Evolutionary conservation across 208 protist species (phyloP).

Genomic region (Crithidia bombi): DNA sequence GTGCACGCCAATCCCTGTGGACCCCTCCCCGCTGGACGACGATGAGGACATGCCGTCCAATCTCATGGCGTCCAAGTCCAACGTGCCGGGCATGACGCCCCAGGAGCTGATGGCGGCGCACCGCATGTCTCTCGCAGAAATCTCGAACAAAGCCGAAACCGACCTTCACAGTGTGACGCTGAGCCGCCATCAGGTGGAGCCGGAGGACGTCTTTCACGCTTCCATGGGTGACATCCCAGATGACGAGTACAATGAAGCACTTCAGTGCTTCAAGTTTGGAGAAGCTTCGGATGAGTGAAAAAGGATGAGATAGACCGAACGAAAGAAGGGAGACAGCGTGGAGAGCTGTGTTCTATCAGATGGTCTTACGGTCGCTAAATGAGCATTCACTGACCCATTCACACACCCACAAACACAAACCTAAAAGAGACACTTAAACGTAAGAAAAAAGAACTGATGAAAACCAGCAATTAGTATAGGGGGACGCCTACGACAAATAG

Average conservation of each 20-base stretch:
- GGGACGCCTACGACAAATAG: too few species aligned
- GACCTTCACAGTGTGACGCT: constrained; percentile 79
- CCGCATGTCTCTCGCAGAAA: constrained; percentile 49
- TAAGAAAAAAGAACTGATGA: too few species aligned
- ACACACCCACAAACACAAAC: too few species aligned
- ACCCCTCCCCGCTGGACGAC: not conserved
- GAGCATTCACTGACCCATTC: too few species aligned
- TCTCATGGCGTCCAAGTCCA: constrained; percentile 49
- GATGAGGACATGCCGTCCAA: constrained; percentile 50
- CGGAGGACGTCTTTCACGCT: constrained; percentile 29
- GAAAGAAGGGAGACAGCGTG: too few species aligned
- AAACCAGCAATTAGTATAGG: too few species aligned
- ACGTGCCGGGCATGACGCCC: constrained; percentile 67
- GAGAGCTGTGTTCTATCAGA: too few species aligned
- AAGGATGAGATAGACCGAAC: too few species aligned
- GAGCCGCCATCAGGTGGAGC: constrained; percentile 69
- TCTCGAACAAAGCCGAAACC: constrained; percentile 39
- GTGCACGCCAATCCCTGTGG: constrained; percentile 27
- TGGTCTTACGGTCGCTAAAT: too few species aligned
- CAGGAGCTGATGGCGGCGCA: constrained; percentile 66
- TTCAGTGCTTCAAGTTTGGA: constrained; percentile 60
- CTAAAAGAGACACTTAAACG: too few species aligned
- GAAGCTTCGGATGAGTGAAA: constrained; percentile 13
- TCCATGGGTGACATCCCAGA: constrained; percentile 38
- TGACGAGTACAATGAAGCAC: constrained; percentile 43